These are phyloP conservation scores for carrot (Daucus carota) DNA, from an alignment of 129 eudicot genomes.

Conservation along the genomic window DNA sequence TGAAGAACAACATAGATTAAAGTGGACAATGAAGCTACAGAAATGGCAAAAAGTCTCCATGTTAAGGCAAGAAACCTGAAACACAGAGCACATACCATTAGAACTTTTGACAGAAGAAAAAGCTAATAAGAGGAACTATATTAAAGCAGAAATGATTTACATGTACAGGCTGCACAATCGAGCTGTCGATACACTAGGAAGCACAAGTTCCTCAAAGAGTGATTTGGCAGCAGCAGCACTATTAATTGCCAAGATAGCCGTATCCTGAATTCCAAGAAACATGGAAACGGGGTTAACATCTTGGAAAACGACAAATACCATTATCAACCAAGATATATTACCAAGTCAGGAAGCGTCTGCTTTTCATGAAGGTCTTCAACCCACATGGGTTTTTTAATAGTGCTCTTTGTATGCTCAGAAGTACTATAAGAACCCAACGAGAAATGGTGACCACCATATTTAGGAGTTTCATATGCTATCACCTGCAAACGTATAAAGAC, in stretches of 20 bases:
- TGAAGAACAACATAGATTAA: constrained; percentile 50
- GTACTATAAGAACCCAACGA: constrained; percentile 35
- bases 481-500: constrained; percentile 38
- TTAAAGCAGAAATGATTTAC: constrained; percentile 30
- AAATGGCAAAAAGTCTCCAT: constrained; percentile 55
- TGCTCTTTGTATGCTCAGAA: constrained; percentile 23
- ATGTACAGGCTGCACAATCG: constrained; percentile 19
- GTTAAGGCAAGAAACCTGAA: constrained; percentile 45
- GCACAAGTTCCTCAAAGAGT: constrained; percentile 34
- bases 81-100: constrained; percentile 19
- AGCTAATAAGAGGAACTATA: not conserved
- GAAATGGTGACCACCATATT: constrained; percentile 73
- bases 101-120: not conserved
- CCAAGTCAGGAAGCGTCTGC: constrained; percentile 58
- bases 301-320: not conserved
- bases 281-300: constrained; percentile 10
- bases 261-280: constrained; percentile 41
- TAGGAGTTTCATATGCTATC: constrained; percentile 72
- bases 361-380: constrained; percentile 51
- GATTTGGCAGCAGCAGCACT: constrained; percentile 59
- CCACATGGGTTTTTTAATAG: constrained; percentile 68
- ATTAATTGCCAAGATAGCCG: constrained; percentile 66
- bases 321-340: constrained; percentile 22
- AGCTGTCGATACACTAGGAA: constrained; percentile 20
- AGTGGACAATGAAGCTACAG: constrained; percentile 59